These are phyloP conservation scores for Platismatia glauca DNA, from an alignment of 495 filamentous ascomycete species.

Conservation along the genomic window DNA sequence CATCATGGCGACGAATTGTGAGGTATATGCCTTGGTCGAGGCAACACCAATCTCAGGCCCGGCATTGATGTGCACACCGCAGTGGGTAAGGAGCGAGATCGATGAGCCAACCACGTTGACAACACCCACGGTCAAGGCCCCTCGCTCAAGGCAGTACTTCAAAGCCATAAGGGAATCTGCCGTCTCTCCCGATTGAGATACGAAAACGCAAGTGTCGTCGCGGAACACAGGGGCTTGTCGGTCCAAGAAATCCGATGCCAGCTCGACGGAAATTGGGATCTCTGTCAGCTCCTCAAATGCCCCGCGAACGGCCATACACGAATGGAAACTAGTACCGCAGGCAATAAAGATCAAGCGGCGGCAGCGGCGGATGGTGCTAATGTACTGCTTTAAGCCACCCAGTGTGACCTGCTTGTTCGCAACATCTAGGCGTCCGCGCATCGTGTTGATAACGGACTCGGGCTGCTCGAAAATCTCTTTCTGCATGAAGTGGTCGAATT, in stretches of 20 bases:
- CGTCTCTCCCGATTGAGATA: slow-evolving; percentile 97
- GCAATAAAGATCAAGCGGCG: slow-evolving; percentile 96
- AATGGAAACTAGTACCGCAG: slow-evolving; percentile 95
- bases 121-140: slow-evolving; percentile 92
- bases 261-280: slow-evolving; percentile 92
- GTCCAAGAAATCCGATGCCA: slow-evolving; percentile 97
- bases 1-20: slow-evolving; percentile 97
- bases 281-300: slow-evolving; percentile 96
- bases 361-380: slow-evolving; percentile 91
- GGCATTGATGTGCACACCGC: slow-evolving; percentile 98
- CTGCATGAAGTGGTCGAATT: slow-evolving; percentile 99
- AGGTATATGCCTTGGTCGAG: slow-evolving; percentile 98
- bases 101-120: slow-evolving; percentile 97
- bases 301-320: slow-evolving; percentile 97
- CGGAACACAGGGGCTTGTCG: slow-evolving; percentile 98
- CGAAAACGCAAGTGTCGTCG: slow-evolving; percentile 97
- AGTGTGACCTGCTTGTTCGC: slow-evolving; percentile 90
- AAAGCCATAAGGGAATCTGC: slow-evolving; percentile 98
- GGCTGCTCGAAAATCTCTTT: slow-evolving; percentile 99
- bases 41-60: slow-evolving; percentile 98
- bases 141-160: slow-evolving; percentile 92
- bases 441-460: slow-evolving; percentile 97
- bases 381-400: slow-evolving; percentile 90
- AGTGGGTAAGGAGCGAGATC: slow-evolving; percentile 96
- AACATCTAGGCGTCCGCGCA: slow-evolving; percentile 94